Evolutionary conservation across 179 eudicot genomes (phyloP), one percentile per base, ranked within the genome.

Genomic region (Spergularia azorica): DNA sequence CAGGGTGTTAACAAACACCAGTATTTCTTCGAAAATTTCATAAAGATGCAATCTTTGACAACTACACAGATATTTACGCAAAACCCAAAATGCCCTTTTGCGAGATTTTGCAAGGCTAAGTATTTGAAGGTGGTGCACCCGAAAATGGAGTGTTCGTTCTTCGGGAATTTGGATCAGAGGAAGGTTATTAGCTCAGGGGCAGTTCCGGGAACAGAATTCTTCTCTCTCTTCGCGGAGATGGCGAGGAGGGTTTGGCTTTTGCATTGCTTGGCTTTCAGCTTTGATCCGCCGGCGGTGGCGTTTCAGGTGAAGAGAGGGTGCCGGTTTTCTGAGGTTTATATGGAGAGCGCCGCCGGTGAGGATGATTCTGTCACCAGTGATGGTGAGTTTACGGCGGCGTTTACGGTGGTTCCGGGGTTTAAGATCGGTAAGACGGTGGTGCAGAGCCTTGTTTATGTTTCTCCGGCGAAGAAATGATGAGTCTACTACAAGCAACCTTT

Each of bases 71-170:
- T 87, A 41, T 76, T 86, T 43, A 84, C 79, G 16, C 76, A 83
- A 16, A 78, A 80, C 70, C 92, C 92, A 1, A 69, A 76, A 71
- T 87, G 86, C 71, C 58, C 67, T 9, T 88, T 91, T 73, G 90
- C 84, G 65, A 87, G 85, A 57, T 91, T 89, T 56, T 76, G 85
- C 20, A 80, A 86, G 41, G 76, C 74, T 9, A 93, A 91, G 80
- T 93, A 93, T 70, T 82, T 93, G 0, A 83, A 85, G 9, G n/a
- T 88, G 72, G 85, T 91, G 43, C 96, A 93, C 70, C 96, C 94
- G 3, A 88, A 90, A 54, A 94, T 94, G 98, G 98, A 94, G 82
- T 88, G 90, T 32, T 90, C 97, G 0, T 88, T 94, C 58, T 91
- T 86, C 17, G 97, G 98, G 60, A 89, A 88, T 68, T 79, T 92